A percentile compares a stretch with the other conserved stretches of the same genome.
Evolutionary conservation across 192 early-diverging fungal genomes (phyloP).

Genomic region (Kickxella alabastrina): DNA sequence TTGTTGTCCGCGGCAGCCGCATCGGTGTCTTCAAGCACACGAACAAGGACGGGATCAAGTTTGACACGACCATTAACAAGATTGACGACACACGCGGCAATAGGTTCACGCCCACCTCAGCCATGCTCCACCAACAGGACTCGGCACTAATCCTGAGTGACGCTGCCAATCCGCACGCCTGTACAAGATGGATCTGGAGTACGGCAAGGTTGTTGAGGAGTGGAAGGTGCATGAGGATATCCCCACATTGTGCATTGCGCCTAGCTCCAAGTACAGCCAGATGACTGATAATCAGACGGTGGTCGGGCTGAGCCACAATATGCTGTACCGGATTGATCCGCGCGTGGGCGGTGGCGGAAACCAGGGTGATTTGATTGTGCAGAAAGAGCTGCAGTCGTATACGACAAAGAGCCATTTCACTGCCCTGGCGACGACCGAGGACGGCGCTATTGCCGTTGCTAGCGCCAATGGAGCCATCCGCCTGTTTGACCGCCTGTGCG

Average conservation of each 20-base stretch:
- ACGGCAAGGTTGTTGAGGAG: constrained; percentile 90
- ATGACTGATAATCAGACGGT: constrained; percentile 70
- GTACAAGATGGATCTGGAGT: constrained; percentile 88
- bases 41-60: constrained; percentile 68
- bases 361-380: constrained; percentile 72
- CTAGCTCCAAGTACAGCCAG: constrained; percentile 74
- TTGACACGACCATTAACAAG: constrained; percentile 76
- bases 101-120: constrained; percentile 66
- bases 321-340: constrained; percentile 86
- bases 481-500: constrained; percentile 72
- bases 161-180: constrained; percentile 62
- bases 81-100: constrained; percentile 58
- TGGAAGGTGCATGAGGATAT: constrained; percentile 80
- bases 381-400: constrained; percentile 68
- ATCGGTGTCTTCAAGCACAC: constrained; percentile 88
- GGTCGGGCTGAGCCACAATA: constrained; percentile 76
- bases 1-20: constrained; percentile 82
- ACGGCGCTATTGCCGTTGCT: constrained; percentile 78
- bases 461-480: constrained; percentile 86
- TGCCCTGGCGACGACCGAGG: constrained; percentile 67
- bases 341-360: constrained; percentile 63
- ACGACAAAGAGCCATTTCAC: constrained; percentile 67
- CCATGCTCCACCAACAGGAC: constrained; percentile 88
- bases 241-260: constrained; percentile 64
- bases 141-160: constrained; percentile 74